phyloP scores from a whole-genome alignment of 345 rosid species.

The Conringia planisiliqua region DNA sequence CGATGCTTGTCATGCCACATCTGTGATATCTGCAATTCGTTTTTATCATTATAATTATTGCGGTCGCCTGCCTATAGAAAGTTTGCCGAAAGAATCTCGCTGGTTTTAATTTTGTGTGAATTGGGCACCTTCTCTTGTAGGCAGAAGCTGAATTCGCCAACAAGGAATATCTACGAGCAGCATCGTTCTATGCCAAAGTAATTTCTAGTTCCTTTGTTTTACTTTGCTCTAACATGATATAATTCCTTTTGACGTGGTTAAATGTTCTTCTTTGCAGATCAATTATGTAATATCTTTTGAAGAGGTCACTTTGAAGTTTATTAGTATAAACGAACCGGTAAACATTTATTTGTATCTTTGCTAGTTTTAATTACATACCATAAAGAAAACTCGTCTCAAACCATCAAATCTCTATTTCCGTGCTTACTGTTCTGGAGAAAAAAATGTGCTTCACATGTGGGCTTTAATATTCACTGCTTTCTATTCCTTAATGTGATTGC shows the following conservation, averaged over 20 bases:
- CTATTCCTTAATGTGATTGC: conserved; percentile 33
- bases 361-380: background rate
- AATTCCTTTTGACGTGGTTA: conserved; percentile 20
- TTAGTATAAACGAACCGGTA: conserved; percentile 80
- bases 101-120: conserved; percentile 24
- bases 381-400: background rate
- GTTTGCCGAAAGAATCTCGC: conserved; percentile 13
- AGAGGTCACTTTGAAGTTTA: conserved; percentile 94
- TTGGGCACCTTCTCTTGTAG: conserved; percentile 52
- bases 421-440: conserved; percentile 1
- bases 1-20: background rate
- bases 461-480: conserved; percentile 1
- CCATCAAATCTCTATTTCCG: background rate
- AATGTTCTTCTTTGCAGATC: conserved; percentile 54
- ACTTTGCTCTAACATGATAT: conserved; percentile 8
- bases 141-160: conserved; percentile 85
- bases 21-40: conserved; percentile 2
- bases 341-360: conserved; percentile 5
- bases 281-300: conserved; percentile 84
- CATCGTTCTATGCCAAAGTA: conserved; percentile 96
- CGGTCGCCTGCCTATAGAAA: background rate
- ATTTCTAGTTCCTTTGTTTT: conserved; percentile 22
- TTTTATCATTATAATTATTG: background rate
- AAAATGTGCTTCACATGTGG: background rate
- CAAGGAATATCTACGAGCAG: conserved; percentile 89